Percentiles rank a stretch among this genome's conserved stretches.
Conservation (phyloP, 2,329 filamentous ascomycete genomes). For the Whalleya microplaca region DNA sequence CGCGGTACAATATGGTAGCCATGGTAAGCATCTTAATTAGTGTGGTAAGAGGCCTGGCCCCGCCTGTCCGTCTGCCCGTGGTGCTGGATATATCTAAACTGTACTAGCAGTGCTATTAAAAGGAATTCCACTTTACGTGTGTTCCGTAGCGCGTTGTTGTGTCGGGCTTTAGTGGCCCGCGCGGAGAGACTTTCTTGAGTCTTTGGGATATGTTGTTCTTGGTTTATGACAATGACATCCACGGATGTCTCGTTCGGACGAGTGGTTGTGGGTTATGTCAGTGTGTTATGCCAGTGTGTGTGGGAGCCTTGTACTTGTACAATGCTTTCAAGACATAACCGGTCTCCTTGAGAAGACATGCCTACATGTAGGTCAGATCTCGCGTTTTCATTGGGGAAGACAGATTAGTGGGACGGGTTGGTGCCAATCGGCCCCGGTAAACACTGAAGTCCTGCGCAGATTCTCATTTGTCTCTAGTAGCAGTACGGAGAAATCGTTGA, state of each 20-base stretch:
- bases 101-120: no score
- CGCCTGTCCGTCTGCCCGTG: not conserved
- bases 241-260: not conserved
- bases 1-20: not conserved
- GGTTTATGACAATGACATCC: not conserved
- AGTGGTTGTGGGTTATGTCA: not conserved
- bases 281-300: no score
- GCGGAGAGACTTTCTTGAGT: not conserved
- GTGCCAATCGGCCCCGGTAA: conserved; percentile 8
- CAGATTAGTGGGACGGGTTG: not conserved
- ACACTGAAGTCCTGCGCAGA: conserved; percentile 29
- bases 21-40: not conserved
- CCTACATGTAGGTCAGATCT: not conserved
- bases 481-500: not conserved
- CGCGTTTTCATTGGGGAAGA: not conserved
- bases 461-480: conserved; percentile 23
- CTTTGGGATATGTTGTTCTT: not conserved
- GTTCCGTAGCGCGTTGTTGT: not conserved
- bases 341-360: not conserved
- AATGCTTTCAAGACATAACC: no score
- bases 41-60: not conserved
- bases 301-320: not conserved
- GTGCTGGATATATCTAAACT: not conserved
- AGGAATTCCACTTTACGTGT: not conserved
- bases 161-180: not conserved